Evolutionary conservation across 2,329 filamentous ascomycete genomes (phyloP).

Genomic region (Diaporthe vaccinii): DNA sequence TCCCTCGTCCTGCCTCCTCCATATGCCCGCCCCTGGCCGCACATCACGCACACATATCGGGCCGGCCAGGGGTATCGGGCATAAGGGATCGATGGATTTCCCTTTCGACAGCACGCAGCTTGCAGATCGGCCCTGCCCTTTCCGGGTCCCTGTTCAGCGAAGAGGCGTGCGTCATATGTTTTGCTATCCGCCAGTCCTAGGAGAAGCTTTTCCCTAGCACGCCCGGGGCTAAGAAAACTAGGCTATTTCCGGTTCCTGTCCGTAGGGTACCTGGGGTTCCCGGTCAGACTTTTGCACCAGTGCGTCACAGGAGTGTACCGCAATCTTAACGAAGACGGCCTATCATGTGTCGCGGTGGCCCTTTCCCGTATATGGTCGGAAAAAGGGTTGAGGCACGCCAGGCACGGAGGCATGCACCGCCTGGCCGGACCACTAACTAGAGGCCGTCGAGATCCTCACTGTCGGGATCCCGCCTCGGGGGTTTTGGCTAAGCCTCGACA

Average conservation of each 20-base stretch:
- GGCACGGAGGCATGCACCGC: neutral
- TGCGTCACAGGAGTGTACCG: neutral
- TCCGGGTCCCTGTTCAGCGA: neutral
- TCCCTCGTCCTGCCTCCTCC: neutral
- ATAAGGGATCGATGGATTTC: neutral
- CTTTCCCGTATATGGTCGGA: neutral
- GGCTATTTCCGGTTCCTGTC: constrained; percentile 13
- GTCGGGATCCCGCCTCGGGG: neutral
- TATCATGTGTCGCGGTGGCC: neutral
- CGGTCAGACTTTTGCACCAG: neutral
- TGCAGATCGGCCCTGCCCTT: neutral
- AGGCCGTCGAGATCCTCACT: neutral
- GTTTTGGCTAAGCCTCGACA: neutral
- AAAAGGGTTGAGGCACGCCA: neutral
- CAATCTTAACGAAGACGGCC: constrained; percentile 9
- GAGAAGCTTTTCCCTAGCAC: neutral
- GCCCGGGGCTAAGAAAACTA: neutral
- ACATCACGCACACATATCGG: neutral
- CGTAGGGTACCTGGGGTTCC: neutral
- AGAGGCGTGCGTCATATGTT: neutral
- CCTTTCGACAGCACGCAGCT: neutral
- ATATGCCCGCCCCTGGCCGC: neutral
- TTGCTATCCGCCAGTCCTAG: neutral
- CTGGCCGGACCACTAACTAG: neutral
- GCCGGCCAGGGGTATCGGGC: neutral